Conservation (phyloP, 306 rosid species). For the Sindora glabra region DNA sequence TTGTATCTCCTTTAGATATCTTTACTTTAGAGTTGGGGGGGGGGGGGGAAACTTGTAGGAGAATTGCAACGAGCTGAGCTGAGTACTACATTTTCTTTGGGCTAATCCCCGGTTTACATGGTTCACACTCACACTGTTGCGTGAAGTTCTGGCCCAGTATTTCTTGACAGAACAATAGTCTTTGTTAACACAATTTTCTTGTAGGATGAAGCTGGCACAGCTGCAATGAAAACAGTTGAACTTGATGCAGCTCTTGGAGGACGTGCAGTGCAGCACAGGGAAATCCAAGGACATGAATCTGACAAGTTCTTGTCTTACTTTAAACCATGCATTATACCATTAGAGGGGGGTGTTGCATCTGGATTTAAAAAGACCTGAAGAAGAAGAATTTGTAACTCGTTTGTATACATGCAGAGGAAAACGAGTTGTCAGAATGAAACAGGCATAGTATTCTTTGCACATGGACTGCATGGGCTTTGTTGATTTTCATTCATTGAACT, state of each 20-base stretch:
- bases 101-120: too few relatives aligned
- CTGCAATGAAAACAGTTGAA: conserved; percentile 92
- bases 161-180: too few relatives aligned
- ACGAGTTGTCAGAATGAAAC: conserved; percentile 97
- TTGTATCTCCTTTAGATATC: too few relatives aligned
- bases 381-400: conserved; percentile 77
- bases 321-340: conserved; percentile 93
- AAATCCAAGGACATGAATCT: conserved; percentile 93
- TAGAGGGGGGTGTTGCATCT: conserved; percentile 88
- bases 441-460: conserved; percentile 42
- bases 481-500: conserved; percentile 21
- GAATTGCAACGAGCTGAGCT: too few relatives aligned
- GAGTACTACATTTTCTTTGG: too few relatives aligned
- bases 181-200: conserved; percentile 13
- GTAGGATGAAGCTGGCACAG: conserved; percentile 97
- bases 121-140: too few relatives aligned
- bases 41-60: too few relatives aligned
- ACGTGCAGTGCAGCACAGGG: conserved; percentile 95
- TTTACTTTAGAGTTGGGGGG: too few relatives aligned
- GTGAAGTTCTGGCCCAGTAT: too few relatives aligned
- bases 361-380: conserved; percentile 77
- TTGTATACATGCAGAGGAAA: conserved; percentile 90
- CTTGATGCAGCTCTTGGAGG: conserved; percentile 93
- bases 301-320: conserved; percentile 96
- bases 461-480: conserved; percentile 9